A percentile compares a stretch with the other conserved stretches of the same genome.
Evolutionary conservation across 2,329 filamentous ascomycete species (phyloP).

Genomic region (Neobulgaria alba): DNA sequence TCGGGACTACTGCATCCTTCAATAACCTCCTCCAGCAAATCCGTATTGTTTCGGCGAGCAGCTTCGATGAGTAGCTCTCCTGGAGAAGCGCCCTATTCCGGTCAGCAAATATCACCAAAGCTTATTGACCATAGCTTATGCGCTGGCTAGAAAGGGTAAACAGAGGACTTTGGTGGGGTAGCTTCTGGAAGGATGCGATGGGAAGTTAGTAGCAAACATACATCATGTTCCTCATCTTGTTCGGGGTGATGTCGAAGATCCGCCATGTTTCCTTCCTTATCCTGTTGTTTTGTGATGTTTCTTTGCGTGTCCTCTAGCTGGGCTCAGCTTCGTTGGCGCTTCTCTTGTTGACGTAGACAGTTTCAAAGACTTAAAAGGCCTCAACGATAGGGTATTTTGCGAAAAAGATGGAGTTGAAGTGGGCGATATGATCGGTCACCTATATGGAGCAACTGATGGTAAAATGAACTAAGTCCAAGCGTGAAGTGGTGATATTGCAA

Average conservation of each 20-base stretch:
- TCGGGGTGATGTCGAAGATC: constrained; percentile 21
- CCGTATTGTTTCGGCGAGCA: constrained; percentile 85
- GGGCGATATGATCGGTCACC: not conserved
- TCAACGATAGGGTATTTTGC: not conserved
- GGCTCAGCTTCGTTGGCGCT: constrained; percentile 1
- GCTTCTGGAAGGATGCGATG: constrained; percentile 1
- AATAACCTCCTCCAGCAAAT: constrained; percentile 71
- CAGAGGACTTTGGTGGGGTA: not conserved
- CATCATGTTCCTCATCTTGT: constrained; percentile 24
- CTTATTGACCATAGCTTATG: too few species aligned
- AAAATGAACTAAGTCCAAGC: not conserved
- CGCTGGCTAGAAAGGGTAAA: not conserved
- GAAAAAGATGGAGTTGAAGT: not conserved
- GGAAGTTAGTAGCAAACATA: constrained; percentile 6
- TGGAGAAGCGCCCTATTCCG: constrained; percentile 68
- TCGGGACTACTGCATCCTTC: constrained; percentile 43
- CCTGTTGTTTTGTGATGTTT: not conserved
- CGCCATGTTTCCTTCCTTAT: constrained; percentile 18
- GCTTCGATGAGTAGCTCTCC: constrained; percentile 86
- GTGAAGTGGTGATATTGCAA: not conserved
- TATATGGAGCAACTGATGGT: not conserved
- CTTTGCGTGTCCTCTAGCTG: not conserved
- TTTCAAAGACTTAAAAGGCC: not conserved
- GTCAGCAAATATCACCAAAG: not conserved
- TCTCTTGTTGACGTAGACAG: constrained; percentile 1